phyloP scores from a whole-genome alignment of 225 moss, liverwort and hornwort genomes.

The Straminergon stramineum region DNA sequence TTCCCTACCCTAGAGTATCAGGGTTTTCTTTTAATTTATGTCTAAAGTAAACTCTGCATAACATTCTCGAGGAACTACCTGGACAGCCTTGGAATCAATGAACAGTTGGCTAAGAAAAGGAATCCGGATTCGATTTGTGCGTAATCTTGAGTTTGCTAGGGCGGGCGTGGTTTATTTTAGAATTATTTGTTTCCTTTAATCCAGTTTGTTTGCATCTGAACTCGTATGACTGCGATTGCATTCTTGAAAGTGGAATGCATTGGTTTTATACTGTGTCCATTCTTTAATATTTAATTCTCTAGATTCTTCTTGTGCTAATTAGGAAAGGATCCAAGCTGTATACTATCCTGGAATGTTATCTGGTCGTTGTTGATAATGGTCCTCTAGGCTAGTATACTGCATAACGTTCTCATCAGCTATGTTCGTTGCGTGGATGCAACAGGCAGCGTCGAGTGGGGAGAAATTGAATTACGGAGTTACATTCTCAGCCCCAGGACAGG shows the following conservation, averaged over 20 bases:
- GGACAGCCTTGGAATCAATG: neutral
- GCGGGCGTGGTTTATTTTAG: neutral
- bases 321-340: neutral
- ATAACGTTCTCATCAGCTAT: neutral
- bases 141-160: neutral
- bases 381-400: neutral
- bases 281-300: neutral
- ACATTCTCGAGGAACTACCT: neutral
- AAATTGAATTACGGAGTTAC: conserved; percentile 80
- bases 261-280: neutral
- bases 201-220: neutral
- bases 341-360: neutral
- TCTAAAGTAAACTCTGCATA: neutral
- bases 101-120: neutral
- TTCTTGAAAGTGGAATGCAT: neutral
- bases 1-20: neutral
- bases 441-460: conserved; percentile 1
- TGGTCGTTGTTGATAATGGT: neutral
- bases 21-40: neutral
- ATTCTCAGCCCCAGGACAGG: conserved; percentile 46
- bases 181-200: neutral
- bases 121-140: neutral
- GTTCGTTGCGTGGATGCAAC: neutral
- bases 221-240: neutral
- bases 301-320: neutral